Evolutionary conservation across 2,329 filamentous ascomycete species (phyloP), one percentile per base, ranked within the genome.

Genomic region (Botrytis pseudocinerea): DNA sequence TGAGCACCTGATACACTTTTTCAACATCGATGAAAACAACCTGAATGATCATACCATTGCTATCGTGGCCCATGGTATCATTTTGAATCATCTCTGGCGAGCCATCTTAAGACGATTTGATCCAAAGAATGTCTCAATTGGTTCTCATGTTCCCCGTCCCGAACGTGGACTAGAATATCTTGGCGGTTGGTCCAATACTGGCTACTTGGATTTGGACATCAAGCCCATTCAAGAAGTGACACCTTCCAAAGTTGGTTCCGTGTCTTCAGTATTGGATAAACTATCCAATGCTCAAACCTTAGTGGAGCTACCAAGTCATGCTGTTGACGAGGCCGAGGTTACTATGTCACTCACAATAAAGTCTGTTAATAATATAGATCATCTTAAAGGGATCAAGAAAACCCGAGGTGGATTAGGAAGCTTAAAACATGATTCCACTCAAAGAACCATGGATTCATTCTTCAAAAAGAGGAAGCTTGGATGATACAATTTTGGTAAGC

Each of bases 381-480:
- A 98, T 82, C 87, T 97, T 3, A 82, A 84, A 62, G 89, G 90
- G 42, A 84, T 97, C 73, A 95, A 91, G 81, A 92, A 93, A 82
- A 95, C 93, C 14, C 85, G 91, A 38, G 93, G 93, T 44, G 94
- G 94, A 5, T 92, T 97, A 73, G 94, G 94, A 71, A 96, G 92
- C 78, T 87, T 92, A 57, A 86, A 87, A 72, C 91, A 93, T 80
- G 94, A 98, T 80, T 86, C 88, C 18, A 90, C 86, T 64, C 95
- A 97, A 81, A 90, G 87, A 79, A 93, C 88, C 28, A 87, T 98
- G 77, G 89, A 93, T 63, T 87, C 87, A 0, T 97, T 96, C 83
- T 95, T 97, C 82, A 90, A 90, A 79, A 87, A 87, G 79, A 83
- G 83, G 46, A 88, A 74, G 75, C 71, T 70, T 54, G 76, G 75